Conservation (phyloP, 2,329 filamentous ascomycete genomes). For the Diaporthe caulivora region DNA sequence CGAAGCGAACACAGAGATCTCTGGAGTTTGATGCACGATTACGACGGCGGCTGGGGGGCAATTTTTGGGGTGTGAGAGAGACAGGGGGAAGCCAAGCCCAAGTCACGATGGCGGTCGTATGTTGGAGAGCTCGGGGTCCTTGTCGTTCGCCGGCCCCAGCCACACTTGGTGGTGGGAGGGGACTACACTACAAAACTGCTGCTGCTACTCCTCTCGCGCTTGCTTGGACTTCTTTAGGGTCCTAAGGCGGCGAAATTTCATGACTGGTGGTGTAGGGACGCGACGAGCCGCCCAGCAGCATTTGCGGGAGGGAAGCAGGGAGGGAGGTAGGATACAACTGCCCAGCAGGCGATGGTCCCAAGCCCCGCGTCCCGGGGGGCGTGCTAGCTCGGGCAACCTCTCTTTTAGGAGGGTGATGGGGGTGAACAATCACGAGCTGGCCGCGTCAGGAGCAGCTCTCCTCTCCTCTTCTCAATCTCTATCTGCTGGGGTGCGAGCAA, state of each 20-base stretch:
- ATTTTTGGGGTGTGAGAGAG: background rate
- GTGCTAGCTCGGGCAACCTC: background rate
- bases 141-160: background rate
- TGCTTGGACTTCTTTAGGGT: background rate
- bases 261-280: constrained; percentile 16
- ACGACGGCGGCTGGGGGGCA: background rate
- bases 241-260: background rate
- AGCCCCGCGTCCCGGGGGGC: constrained; percentile 15
- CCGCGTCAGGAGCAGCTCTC: constrained; percentile 27
- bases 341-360: background rate
- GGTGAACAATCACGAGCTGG: constrained; percentile 11
- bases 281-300: constrained; percentile 16
- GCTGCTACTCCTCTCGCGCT: background rate
- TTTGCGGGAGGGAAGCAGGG: background rate
- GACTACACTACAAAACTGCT: background rate
- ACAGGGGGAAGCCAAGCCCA: background rate
- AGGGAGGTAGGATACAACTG: background rate
- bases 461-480: background rate
- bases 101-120: constrained; percentile 10
- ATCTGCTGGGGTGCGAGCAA: background rate
- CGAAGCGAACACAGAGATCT: background rate
- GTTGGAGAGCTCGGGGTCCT: background rate
- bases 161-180: background rate
- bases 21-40: background rate
- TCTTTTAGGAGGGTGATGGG: background rate